phyloP scores from a whole-genome alignment of 1,139 yeast species.

The Scheffersomyces lignicola region DNA sequence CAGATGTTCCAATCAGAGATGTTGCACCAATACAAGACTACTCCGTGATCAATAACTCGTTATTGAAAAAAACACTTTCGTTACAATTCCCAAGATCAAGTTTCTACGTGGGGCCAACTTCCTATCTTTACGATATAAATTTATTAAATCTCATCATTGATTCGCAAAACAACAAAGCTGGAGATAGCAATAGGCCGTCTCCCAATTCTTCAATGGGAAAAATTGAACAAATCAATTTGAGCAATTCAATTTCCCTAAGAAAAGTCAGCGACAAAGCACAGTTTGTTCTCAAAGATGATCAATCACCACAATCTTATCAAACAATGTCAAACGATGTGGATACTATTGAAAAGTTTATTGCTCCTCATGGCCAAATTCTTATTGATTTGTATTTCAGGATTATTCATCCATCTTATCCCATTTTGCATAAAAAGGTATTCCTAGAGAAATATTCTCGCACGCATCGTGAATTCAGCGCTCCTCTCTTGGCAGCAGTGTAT shows the following conservation, averaged over 20 bases:
- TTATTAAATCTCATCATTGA: constrained; percentile 56
- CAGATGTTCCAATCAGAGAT: constrained; percentile 55
- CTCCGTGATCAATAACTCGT: constrained; percentile 49
- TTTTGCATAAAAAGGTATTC: constrained; percentile 73
- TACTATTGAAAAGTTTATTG: constrained; percentile 66
- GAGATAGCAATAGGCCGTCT: constrained; percentile 5
- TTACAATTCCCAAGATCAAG: constrained; percentile 75
- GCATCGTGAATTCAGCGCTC: constrained; percentile 76
- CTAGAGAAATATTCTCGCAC: constrained; percentile 75
- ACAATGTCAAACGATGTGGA: constrained; percentile 70
- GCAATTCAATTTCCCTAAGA: constrained; percentile 57
- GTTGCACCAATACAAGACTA: constrained; percentile 57
- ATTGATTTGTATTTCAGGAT: constrained; percentile 71
- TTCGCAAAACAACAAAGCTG: constrained; percentile 27
- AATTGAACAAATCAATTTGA: constrained; percentile 66
- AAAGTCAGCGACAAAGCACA: constrained; percentile 67
- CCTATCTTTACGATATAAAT: constrained; percentile 59
- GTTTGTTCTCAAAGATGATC: constrained; percentile 71
- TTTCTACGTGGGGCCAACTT: constrained; percentile 74
- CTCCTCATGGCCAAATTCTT: constrained; percentile 74
- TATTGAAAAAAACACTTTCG: constrained; percentile 43
- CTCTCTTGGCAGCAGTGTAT: constrained; percentile 73
- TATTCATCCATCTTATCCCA: constrained; percentile 80
- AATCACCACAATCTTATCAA: constrained; percentile 60
- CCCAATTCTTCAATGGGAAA: constrained; percentile 23